phyloP scores from a whole-genome alignment of 169 alveolate genomes.

The Cystoisospora suis region DNA sequence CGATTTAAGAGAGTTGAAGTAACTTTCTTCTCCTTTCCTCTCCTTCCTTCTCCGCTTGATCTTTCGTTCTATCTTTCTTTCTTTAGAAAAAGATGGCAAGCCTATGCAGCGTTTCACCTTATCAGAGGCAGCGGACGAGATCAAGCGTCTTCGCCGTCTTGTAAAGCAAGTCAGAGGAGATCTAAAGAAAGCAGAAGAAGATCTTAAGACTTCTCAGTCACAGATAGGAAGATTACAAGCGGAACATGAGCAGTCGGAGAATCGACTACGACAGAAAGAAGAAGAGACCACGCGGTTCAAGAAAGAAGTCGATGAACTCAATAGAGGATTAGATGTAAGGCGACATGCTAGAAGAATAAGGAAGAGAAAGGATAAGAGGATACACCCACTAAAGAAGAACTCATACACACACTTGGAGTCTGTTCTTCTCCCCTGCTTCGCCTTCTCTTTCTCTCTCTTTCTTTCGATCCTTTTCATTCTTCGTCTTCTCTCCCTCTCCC shows the following conservation, averaged over 20 bases:
- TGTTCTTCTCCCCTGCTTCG: too few relatives aligned
- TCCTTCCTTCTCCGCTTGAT: neutral
- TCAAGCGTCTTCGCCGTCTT: conserved; percentile 58
- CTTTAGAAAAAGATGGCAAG: neutral
- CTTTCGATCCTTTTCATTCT: too few relatives aligned
- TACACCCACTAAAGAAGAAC: too few relatives aligned
- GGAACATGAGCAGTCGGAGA: neutral
- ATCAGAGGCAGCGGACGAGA: conserved; percentile 64
- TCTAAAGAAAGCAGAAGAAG: conserved; percentile 24
- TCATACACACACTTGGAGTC: too few relatives aligned
- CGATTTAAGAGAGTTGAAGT: too few relatives aligned
- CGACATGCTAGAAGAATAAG: too few relatives aligned
- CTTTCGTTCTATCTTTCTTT: neutral
- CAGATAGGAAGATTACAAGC: conserved; percentile 3
- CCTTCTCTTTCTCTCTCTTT: too few relatives aligned
- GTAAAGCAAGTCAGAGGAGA: conserved; percentile 5
- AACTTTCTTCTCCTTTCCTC: too few relatives aligned
- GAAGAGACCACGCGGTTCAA: neutral
- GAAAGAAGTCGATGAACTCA: neutral
- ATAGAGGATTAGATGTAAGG: neutral
- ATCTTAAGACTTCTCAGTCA: neutral
- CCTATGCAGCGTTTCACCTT: conserved; percentile 48
- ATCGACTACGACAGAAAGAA: neutral
- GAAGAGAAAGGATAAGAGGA: too few relatives aligned
- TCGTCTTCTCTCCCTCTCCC: too few relatives aligned